Evolutionary conservation across 2,329 filamentous ascomycete species (phyloP).

Genomic region (Colletotrichum costaricense): DNA sequence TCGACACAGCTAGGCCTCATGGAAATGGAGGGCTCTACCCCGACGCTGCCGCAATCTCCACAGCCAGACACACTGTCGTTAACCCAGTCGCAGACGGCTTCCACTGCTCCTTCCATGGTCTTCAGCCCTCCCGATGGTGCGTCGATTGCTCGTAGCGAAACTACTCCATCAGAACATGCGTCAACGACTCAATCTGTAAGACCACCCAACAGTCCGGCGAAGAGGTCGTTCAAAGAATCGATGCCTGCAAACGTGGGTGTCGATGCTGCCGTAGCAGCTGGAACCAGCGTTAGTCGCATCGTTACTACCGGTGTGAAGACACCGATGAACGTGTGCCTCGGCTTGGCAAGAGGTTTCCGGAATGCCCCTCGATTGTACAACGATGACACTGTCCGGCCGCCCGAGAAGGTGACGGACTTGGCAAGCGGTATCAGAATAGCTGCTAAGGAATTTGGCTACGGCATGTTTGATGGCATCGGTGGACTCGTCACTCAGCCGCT

Average conservation of each 20-base stretch:
- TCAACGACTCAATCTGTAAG: conserved; percentile 1
- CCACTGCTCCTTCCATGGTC: conserved; percentile 36
- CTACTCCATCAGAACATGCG: conserved; percentile 46
- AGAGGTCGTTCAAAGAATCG: conserved; percentile 36
- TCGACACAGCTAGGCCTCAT: conserved; percentile 28
- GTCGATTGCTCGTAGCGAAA: conserved; percentile 45
- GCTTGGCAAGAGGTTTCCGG: conserved; percentile 86
- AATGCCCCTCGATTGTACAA: conserved; percentile 89
- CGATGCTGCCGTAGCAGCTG: conserved; percentile 73
- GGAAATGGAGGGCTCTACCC: conserved; percentile 19
- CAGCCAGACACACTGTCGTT: neutral
- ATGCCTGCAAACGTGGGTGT: conserved; percentile 47
- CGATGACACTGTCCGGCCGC: conserved; percentile 82
- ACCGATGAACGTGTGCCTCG: conserved; percentile 87
- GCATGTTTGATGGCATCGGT: conserved; percentile 84
- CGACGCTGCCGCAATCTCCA: conserved; percentile 19
- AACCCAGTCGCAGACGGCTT: conserved; percentile 4
- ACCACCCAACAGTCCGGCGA: conserved; percentile 20
- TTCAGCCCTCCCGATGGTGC: conserved; percentile 39
- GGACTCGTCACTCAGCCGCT: conserved; percentile 84
- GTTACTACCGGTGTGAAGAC: conserved; percentile 80
- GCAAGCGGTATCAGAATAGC: conserved; percentile 82
- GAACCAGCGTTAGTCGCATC: conserved; percentile 77
- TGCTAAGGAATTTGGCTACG: conserved; percentile 80
- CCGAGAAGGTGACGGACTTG: conserved; percentile 82